Evolutionary conservation across 306 rosid species (phyloP).

Genomic region (cucumber (Cucumis sativus)): Cucumber_9930_V3 NC_026659.2:14221001-14221500

Average conservation of each 20-base stretch:
- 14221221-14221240: slow-evolving; percentile 83
- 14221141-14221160: background rate
- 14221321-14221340: too few relatives aligned
- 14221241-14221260: slow-evolving; percentile 55
- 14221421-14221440: slow-evolving; percentile 50
- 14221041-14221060: slow-evolving; percentile 13
- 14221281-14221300: too few relatives aligned
- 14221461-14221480: slow-evolving; percentile 47
- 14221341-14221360: background rate
- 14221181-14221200: background rate
- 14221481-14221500: slow-evolving; percentile 93
- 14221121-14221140: background rate
- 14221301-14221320: too few relatives aligned
- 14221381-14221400: background rate
- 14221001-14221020: slow-evolving; percentile 18
- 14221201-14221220: slow-evolving; percentile 54
- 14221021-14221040: slow-evolving; percentile 32
- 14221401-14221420: slow-evolving; percentile 57
- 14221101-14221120: too few relatives aligned
- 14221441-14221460: slow-evolving; percentile 64
- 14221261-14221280: slow-evolving; percentile 71
- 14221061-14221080: slow-evolving; percentile 52
- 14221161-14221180: too few relatives aligned
- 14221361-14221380: background rate
- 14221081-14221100: slow-evolving; percentile 46